Percentiles rank a stretch among this genome's conserved stretches.
Conservation (phyloP, 148 eudicot species). For the Diospyros kaki region DNA sequence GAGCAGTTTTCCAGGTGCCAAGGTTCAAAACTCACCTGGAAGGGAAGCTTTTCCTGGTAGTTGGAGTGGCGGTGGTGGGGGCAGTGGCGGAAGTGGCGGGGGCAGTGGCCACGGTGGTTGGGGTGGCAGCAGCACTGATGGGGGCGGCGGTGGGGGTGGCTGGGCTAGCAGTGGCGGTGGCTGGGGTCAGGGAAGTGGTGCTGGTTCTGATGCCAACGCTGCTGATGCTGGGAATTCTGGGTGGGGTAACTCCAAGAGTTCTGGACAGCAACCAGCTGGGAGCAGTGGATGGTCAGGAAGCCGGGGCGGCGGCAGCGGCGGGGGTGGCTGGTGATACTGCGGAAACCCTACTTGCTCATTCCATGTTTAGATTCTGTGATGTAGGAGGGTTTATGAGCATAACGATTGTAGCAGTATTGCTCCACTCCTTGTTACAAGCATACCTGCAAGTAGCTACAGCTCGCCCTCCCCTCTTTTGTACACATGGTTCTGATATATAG, state of each 20-base stretch:
- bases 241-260: slow-evolving; percentile 20
- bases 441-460: too few relatives aligned
- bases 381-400: too few relatives aligned
- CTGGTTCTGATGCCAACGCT: slow-evolving; percentile 15
- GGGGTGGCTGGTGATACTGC: slow-evolving; percentile 3
- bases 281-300: slow-evolving; percentile 27
- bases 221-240: slow-evolving; percentile 26
- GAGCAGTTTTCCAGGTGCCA: slow-evolving; percentile 77
- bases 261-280: slow-evolving; percentile 3
- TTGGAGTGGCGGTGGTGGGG: slow-evolving; percentile 44
- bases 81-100: slow-evolving; percentile 14
- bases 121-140: slow-evolving; percentile 6
- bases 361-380: too few relatives aligned
- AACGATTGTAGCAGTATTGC: too few relatives aligned
- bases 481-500: too few relatives aligned
- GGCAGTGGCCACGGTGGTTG: slow-evolving; percentile 18
- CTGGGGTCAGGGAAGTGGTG: too few relatives aligned
- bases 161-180: too few relatives aligned
- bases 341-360: too few relatives aligned
- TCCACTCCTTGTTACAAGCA: too few relatives aligned
- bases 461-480: too few relatives aligned
- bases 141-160: too few relatives aligned
- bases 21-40: slow-evolving; percentile 76
- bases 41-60: slow-evolving; percentile 80
- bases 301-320: too few relatives aligned